Conservation (phyloP, 257 asterid species). For the Jacaranda mimosifolia region DNA sequence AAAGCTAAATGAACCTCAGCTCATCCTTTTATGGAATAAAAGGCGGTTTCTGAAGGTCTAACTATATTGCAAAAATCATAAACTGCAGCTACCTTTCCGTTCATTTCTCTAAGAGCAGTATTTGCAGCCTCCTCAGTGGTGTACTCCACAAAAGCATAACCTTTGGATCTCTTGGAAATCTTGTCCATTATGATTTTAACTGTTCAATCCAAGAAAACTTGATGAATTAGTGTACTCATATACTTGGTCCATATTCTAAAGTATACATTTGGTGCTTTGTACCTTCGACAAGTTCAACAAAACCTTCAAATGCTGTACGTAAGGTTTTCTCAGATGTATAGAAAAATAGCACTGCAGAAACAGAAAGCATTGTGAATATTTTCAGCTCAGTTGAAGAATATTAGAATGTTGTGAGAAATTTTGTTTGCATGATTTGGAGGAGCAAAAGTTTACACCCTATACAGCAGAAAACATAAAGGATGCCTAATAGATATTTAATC, state of each 20-base stretch:
- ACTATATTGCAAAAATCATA: background rate
- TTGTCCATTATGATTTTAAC: constrained; percentile 97
- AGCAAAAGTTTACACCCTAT: too few relatives aligned
- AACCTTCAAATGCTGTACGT: constrained; percentile 88
- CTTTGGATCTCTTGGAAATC: constrained; percentile 97
- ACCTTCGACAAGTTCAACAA: constrained; percentile 89
- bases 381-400: constrained; percentile 21
- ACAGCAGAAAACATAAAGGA: too few relatives aligned
- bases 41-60: background rate
- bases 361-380: constrained; percentile 1
- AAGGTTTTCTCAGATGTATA: constrained; percentile 93
- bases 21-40: background rate
- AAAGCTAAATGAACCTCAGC: constrained; percentile 13
- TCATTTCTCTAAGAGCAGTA: constrained; percentile 87
- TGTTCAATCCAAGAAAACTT: constrained; percentile 39
- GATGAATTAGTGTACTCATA: constrained; percentile 13
- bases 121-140: constrained; percentile 88
- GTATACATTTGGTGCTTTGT: background rate
- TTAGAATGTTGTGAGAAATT: background rate
- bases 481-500: too few relatives aligned
- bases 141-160: constrained; percentile 89
- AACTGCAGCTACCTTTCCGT: constrained; percentile 78
- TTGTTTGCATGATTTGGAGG: too few relatives aligned
- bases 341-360: constrained; percentile 80
- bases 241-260: background rate